Evolutionary conservation across 2,329 filamentous ascomycete species (phyloP), one percentile per base, ranked within the genome.

Genomic region (Decorospora gaudefroyi): DNA sequence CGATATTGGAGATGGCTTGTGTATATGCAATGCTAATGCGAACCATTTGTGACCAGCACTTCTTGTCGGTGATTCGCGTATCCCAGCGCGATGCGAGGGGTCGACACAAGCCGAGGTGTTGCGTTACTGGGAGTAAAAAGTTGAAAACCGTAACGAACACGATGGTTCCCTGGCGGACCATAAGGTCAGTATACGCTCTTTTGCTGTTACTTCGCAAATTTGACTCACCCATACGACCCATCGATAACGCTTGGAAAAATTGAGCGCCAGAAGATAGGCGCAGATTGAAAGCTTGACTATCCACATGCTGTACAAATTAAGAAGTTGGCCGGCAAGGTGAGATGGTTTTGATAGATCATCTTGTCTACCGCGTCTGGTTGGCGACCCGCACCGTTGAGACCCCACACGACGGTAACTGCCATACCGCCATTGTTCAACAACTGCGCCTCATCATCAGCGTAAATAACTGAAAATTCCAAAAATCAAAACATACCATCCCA

Each of bases 211-310:
- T n/a, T n/a, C n/a, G n/a, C n/a, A n/a, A n/a, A n/a, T n/a, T n/a
- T n/a, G n/a, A n/a, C n/a, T n/a, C 4, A 46, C 30, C 57, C 60
- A 65, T 1, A 67, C 46, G 3, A 63, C 42, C 4, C 43, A 11
- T 1, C 48, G 52, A 37, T 65, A 67, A 2, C 53, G 16, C 7
- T 26, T 47, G 4, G 55, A 61, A 19, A 64, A 61, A 7, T 57
- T 59, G 2, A 66, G 45, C 1, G 46, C 53, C 5, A 67, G 33
- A 4, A 65, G 50, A 29, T 62, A 66, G 7, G 55, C 51, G 38
- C 60, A 65, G 15, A 67, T 65, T 3, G 62, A 65, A 26, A 41
- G 52, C 27, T 64, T 61, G 12, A 66, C 45, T 7, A 59, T 39
- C 4, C 48, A 49, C 12, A 66, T 45, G 7, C 48, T 61, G n/a